Evolutionary conservation across 192 early-diverging fungal species (phyloP).

Genomic region (Coemansia aciculifera): DNA sequence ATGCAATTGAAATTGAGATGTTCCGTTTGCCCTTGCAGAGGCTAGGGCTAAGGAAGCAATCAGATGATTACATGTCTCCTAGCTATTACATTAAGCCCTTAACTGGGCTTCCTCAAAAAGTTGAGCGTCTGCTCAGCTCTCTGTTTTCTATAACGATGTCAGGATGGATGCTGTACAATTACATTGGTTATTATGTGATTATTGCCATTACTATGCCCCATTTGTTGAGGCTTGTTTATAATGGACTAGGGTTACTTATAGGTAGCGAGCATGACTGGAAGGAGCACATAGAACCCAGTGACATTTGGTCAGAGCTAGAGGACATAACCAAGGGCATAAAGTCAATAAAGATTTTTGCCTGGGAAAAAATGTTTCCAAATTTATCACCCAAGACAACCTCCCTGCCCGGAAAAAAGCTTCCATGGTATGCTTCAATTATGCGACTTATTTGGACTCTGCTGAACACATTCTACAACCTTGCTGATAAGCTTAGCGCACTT

Average conservation of each 20-base stretch:
- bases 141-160: too few species aligned
- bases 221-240: constrained; percentile 8
- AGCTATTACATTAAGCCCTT: background rate
- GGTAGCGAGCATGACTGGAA: background rate
- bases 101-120: background rate
- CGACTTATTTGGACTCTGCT: too few species aligned
- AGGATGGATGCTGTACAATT: too few species aligned
- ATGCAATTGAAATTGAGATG: constrained; percentile 7
- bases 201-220: background rate
- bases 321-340: constrained; percentile 23
- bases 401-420: background rate
- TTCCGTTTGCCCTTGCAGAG: constrained; percentile 21
- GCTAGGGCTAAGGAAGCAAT: constrained; percentile 9
- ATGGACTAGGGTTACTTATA: background rate
- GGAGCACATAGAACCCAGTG: background rate
- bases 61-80: background rate
- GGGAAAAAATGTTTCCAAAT: constrained; percentile 28
- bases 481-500: background rate
- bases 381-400: too few species aligned
- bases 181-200: background rate
- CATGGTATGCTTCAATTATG: background rate
- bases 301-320: background rate
- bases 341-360: constrained; percentile 12
- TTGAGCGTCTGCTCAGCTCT: background rate
- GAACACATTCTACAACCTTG: too few species aligned